phyloP scores from a whole-genome alignment of 768 basidiomycete genomes.

The Russula compacta region DNA sequence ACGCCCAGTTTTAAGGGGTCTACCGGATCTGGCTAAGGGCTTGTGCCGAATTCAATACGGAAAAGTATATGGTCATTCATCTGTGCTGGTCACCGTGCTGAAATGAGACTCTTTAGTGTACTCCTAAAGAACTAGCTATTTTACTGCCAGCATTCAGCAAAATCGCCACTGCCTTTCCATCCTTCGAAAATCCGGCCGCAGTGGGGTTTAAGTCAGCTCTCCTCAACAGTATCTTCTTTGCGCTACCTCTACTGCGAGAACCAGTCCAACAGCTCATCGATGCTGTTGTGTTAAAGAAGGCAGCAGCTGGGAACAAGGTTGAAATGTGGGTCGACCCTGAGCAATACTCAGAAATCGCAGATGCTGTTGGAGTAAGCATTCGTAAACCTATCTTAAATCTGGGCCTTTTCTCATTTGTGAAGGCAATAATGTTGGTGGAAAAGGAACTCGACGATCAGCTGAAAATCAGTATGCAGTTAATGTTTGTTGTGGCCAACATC shows the following conservation, averaged over 20 bases:
- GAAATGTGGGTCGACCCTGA: constrained; percentile 55
- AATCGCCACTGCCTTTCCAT: constrained; percentile 55
- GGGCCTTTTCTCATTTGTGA: background rate
- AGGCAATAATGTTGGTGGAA: constrained; percentile 64
- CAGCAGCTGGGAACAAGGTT: constrained; percentile 57
- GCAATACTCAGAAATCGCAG: constrained; percentile 46
- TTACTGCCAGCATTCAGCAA: constrained; percentile 70
- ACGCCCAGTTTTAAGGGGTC: constrained; percentile 55
- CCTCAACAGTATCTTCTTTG: constrained; percentile 59
- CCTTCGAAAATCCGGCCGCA: constrained; percentile 33
- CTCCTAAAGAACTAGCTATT: constrained; percentile 69
- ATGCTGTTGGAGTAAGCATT: constrained; percentile 44
- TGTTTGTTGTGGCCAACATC: background rate
- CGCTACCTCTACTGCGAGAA: constrained; percentile 56
- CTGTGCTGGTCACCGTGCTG: background rate
- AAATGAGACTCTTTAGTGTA: constrained; percentile 41
- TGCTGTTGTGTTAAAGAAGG: constrained; percentile 50
- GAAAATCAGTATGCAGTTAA: constrained; percentile 40
- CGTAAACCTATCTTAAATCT: background rate
- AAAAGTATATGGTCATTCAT: constrained; percentile 43
- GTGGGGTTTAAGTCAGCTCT: constrained; percentile 56
- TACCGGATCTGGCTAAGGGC: constrained; percentile 86
- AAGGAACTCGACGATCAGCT: constrained; percentile 68
- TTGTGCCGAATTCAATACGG: constrained; percentile 86
- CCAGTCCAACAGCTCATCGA: constrained; percentile 45